Evolutionary conservation across 129 eudicot genomes (phyloP), one percentile per base, ranked within the genome.

Genomic region (Centella asiatica): DNA sequence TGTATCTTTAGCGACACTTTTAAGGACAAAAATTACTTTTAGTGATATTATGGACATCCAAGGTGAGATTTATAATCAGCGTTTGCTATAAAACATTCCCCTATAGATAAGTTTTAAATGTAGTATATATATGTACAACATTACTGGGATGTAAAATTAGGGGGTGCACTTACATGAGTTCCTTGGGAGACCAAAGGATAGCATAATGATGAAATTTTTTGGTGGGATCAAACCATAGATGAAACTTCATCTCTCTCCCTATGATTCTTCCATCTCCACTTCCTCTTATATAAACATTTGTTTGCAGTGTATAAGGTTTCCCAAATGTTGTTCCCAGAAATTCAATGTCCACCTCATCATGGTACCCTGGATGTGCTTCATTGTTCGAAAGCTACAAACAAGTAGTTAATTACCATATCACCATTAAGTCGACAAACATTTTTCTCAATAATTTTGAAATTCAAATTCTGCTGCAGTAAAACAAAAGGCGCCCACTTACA

Each of bases 281-380:
- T 55, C 88, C 88, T 46, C 84, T 68, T 20, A 82, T 75, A 62
- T 82, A 82, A 5, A 82, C 88, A 72, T 82, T 82, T 68, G 88
- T 82, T 60, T 82, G 88, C 39, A 82, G 45, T 39, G 78, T 73
- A 66, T 82, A 82, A 46, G 88, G 88, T 65, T 82, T 82, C 44
- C 88, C 88, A 75, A 82, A 82, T 63, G 88, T 82, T 65, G 88
- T 82, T 57, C 88, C 88, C 34, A 82, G 84, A 12, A 82, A 82
- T 51, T 82, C 88, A 42, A 82, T 82, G 77, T 82, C 88, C 34
- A 82, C 84, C 45, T 82, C 88, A 51, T 82, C 88, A 69, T 82
- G 88, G 72, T 45, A 69, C 69, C 84, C 88, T 24, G 88, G 88
- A 53, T 82, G 88, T 15, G 81, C 88, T 64, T 82, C 81, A 50